phyloP scores from a whole-genome alignment of 257 asterid genomes.

The Solanum piurae region DNA sequence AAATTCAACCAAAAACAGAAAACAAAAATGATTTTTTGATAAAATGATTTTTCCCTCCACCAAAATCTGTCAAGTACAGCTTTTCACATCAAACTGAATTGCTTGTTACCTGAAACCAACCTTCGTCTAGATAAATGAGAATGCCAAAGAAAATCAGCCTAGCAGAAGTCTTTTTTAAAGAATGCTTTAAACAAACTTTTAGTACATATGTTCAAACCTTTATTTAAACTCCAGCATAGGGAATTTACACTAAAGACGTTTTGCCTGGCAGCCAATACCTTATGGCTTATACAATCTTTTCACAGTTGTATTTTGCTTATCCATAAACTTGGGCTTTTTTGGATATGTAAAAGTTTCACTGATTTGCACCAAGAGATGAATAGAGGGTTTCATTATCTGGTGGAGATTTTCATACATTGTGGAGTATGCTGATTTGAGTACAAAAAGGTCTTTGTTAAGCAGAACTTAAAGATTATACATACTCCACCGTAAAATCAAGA shows the following conservation, averaged over 20 bases:
- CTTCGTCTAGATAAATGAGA: neutral
- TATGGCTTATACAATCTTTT: neutral
- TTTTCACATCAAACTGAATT: neutral
- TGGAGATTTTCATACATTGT: neutral
- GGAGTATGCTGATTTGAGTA: neutral
- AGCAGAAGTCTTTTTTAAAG: neutral
- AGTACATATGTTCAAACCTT: neutral
- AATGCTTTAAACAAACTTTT: neutral
- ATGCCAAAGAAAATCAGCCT: neutral
- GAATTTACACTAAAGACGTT: neutral
- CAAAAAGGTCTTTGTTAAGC: neutral
- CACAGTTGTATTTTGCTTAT: neutral
- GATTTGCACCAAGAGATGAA: neutral
- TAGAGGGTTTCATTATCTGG: neutral
- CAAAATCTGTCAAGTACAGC: neutral
- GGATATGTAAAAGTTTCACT: neutral
- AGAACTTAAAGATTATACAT: neutral
- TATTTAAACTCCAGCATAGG: neutral
- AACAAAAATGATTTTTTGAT: neutral
- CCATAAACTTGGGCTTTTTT: neutral
- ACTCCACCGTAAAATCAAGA: neutral
- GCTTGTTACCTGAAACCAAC: neutral
- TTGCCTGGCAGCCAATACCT: neutral
- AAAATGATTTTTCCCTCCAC: neutral
- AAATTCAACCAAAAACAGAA: neutral